phyloP scores from a whole-genome alignment of 495 filamentous ascomycete species.

The Aspergillus kassunensis region DNA sequence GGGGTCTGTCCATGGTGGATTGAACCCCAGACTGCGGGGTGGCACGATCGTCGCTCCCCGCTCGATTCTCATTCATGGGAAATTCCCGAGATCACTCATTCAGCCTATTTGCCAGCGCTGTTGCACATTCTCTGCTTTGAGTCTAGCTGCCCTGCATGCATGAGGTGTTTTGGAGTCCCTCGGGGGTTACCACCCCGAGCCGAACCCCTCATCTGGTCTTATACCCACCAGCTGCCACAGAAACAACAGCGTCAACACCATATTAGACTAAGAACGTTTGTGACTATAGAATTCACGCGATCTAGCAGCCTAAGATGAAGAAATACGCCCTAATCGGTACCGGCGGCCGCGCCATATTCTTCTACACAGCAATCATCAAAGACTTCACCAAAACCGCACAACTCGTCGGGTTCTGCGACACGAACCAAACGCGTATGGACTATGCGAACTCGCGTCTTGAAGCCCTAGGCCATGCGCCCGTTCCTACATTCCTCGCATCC shows the following conservation, averaged over 20 bases:
- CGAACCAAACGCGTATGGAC: constrained; percentile 28
- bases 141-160: neutral
- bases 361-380: constrained; percentile 50
- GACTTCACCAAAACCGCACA: constrained; percentile 44
- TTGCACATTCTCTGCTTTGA: neutral
- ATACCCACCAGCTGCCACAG: neutral
- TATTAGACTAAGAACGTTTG: too few relatives aligned
- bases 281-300: too few relatives aligned
- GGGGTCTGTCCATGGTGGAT: too few relatives aligned
- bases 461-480: constrained; percentile 14
- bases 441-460: constrained; percentile 26
- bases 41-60: neutral
- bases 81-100: neutral
- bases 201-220: neutral
- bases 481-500: constrained; percentile 48
- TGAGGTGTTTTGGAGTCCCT: neutral
- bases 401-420: constrained; percentile 46
- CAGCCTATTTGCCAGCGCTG: neutral
- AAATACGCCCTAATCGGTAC: constrained; percentile 34
- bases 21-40: neutral
- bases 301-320: constrained; percentile 9
- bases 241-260: too few relatives aligned
- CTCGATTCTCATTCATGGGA: constrained; percentile 4
- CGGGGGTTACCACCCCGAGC: neutral
- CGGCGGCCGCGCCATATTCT: constrained; percentile 41